Evolutionary conservation across 2,329 filamentous ascomycete species (phyloP).

Genomic region (Fusarium sp.): DNA sequence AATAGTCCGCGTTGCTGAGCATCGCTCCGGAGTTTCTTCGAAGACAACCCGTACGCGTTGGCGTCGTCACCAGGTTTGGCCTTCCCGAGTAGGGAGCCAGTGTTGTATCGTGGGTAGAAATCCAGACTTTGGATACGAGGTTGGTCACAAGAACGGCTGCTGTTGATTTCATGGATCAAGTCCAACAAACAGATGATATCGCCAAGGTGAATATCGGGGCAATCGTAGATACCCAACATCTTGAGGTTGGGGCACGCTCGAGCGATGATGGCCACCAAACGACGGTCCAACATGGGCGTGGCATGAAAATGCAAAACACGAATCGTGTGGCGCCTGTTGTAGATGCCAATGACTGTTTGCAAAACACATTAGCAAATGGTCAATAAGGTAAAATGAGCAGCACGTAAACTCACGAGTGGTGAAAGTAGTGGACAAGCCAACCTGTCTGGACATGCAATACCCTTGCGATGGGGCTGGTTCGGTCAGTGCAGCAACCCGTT

Average conservation of each 20-base stretch:
- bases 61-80: neutral
- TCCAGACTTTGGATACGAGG: constrained; percentile 46
- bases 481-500: neutral
- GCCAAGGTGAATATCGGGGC: constrained; percentile 52
- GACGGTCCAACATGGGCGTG: constrained; percentile 48
- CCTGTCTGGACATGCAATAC: constrained; percentile 25
- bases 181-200: constrained; percentile 51
- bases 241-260: constrained; percentile 47
- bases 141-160: constrained; percentile 17
- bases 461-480: neutral
- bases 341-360: constrained; percentile 42
- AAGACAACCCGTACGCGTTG: constrained; percentile 48
- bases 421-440: constrained; percentile 15
- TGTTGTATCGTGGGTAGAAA: constrained; percentile 50
- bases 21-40: constrained; percentile 21
- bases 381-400: neutral
- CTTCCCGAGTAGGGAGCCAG: constrained; percentile 26
- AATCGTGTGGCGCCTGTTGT: constrained; percentile 22
- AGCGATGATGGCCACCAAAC: constrained; percentile 51
- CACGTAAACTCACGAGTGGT: constrained; percentile 38
- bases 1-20: constrained; percentile 49
- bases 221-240: constrained; percentile 53
- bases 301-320: constrained; percentile 48
- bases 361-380: constrained; percentile 18
- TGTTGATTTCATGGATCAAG: constrained; percentile 52